A percentile compares a stretch with the other conserved stretches of the same genome.
These are phyloP conservation scores for Backusella psychrophila DNA, from an alignment of 192 early-diverging fungal species.

Conservation along the genomic window DNA sequence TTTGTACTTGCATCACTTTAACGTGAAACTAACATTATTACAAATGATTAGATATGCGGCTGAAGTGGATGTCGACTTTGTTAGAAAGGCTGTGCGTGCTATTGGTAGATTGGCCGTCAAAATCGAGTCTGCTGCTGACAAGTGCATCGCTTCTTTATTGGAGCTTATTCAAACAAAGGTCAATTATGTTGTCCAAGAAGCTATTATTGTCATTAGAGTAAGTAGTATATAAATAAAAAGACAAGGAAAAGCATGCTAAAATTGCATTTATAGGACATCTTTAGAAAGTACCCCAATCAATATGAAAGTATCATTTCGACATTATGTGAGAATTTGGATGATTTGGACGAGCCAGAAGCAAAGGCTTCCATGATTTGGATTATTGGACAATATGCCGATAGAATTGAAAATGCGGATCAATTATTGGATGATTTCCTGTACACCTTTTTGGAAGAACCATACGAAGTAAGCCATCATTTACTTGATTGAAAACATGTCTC, in stretches of 20 bases:
- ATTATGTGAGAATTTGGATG: conserved; percentile 94
- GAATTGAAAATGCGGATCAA: conserved; percentile 95
- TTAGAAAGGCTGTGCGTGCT: conserved; percentile 90
- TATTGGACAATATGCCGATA: conserved; percentile 96
- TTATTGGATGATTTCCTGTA: conserved; percentile 87
- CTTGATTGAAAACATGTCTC: neutral
- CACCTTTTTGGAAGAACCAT: conserved; percentile 86
- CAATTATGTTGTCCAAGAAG: conserved; percentile 98
- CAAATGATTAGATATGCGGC: conserved; percentile 67
- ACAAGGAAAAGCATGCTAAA: neutral
- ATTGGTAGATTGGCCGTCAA: conserved; percentile 98
- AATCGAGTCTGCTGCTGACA: conserved; percentile 83
- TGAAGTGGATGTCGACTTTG: conserved; percentile 98
- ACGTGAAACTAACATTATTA: too few relatives aligned
- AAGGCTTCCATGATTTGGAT: conserved; percentile 99
- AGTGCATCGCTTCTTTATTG: conserved; percentile 83
- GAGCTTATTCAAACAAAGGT: conserved; percentile 96
- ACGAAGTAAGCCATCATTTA: conserved; percentile 43
- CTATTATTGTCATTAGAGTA: conserved; percentile 93
- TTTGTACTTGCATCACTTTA: neutral
- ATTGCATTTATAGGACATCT: conserved; percentile 72
- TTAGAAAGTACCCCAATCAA: conserved; percentile 96
- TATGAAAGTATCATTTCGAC: conserved; percentile 93
- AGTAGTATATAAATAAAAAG: neutral
- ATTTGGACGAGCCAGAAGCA: conserved; percentile 95